Evolutionary conservation across 2,329 filamentous ascomycete species (phyloP).

Genomic region (Aspergillus fischeri): DNA sequence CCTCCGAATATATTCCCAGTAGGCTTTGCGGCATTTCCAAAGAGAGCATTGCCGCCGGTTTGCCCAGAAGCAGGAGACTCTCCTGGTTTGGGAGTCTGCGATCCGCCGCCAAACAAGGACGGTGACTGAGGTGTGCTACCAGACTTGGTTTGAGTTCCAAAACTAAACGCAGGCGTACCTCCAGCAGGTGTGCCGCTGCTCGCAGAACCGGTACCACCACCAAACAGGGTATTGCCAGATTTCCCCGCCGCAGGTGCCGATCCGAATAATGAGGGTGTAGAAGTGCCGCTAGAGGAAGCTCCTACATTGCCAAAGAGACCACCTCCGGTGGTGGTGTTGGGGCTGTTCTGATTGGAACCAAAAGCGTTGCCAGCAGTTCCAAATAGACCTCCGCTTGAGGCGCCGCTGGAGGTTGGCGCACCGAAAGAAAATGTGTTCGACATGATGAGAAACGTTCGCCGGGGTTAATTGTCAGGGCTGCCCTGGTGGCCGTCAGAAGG

Average conservation of each 20-base stretch:
- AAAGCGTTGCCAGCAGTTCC: conserved; percentile 30
- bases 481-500: conserved; percentile 20
- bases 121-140: conserved; percentile 20
- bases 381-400: conserved; percentile 31
- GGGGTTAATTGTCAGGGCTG: conserved; percentile 20
- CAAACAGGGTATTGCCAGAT: conserved; percentile 24
- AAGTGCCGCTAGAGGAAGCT: conserved; percentile 28
- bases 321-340: conserved; percentile 25
- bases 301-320: conserved; percentile 42
- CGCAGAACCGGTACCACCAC: conserved; percentile 20
- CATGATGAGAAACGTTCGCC: conserved; percentile 23
- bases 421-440: conserved; percentile 37
- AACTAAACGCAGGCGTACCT: conserved; percentile 30
- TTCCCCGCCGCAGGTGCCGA: conserved; percentile 19
- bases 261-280: conserved; percentile 35
- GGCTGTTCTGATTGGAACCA: conserved; percentile 27
- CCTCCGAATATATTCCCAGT: conserved; percentile 30
- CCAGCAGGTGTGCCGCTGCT: conserved; percentile 14
- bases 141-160: conserved; percentile 27
- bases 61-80: conserved; percentile 32
- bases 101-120: conserved; percentile 26
- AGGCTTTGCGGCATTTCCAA: conserved; percentile 28
- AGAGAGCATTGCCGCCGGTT: conserved; percentile 28
- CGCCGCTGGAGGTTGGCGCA: conserved; percentile 31
- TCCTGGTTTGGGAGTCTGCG: conserved; percentile 35